A percentile compares a stretch with the other conserved stretches of the same genome.
Conservation (phyloP, 2,329 filamentous ascomycete species). For the Pezizomycotina sp. region DNA sequence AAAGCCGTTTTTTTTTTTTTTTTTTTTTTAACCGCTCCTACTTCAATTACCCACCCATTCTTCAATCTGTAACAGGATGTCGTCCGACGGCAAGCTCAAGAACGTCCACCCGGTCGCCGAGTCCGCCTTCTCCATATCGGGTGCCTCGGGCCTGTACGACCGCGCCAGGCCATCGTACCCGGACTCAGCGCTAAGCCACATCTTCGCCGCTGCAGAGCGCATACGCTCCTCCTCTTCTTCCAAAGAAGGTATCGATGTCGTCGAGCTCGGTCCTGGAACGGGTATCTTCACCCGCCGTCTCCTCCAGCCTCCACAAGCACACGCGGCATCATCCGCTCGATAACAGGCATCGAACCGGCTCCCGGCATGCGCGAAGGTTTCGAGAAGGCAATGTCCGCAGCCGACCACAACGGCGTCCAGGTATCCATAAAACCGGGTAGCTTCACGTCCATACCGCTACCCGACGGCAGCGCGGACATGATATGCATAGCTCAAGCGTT, state of each 20-base stretch:
- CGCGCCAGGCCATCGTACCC: conserved; percentile 13
- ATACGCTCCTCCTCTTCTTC: too few species aligned
- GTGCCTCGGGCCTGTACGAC: conserved; percentile 16
- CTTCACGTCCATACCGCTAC: conserved; percentile 9
- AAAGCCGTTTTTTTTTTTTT: too few species aligned
- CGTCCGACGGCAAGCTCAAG: conserved; percentile 1
- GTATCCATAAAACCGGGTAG: conserved; percentile 4
- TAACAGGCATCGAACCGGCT: conserved; percentile 13
- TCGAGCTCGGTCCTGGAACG: conserved; percentile 15
- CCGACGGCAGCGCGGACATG: conserved; percentile 10
- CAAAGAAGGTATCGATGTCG: conserved; percentile 6
- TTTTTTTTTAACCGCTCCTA: too few species aligned
- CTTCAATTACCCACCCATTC: too few species aligned
- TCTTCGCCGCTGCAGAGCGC: conserved; percentile 5
- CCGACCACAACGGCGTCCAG: background rate
- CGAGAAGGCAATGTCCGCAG: background rate
- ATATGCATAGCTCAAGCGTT: conserved; percentile 17
- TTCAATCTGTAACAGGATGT: too few species aligned
- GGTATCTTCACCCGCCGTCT: conserved; percentile 14
- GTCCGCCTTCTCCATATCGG: conserved; percentile 11
- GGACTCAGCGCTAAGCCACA: conserved; percentile 4
- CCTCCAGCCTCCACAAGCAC: conserved; percentile 4
- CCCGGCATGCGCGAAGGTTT: conserved; percentile 12
- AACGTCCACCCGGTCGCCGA: conserved; percentile 13
- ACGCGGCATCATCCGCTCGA: conserved; percentile 1